Conservation (phyloP, 306 rosid species). For the Vigna angularis region DNA sequence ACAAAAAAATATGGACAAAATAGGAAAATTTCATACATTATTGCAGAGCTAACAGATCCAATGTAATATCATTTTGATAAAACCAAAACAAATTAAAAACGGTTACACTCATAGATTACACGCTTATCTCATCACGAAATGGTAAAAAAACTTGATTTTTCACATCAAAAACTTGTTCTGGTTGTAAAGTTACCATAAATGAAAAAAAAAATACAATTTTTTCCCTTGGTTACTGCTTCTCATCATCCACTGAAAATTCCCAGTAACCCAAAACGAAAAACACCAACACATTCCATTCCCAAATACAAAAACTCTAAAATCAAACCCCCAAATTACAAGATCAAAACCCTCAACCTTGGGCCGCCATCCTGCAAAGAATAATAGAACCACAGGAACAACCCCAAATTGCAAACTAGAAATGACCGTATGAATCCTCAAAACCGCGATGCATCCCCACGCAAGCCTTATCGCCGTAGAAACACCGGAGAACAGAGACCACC, state of each 20-base stretch:
- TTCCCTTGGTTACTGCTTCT: background rate
- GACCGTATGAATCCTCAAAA: no score
- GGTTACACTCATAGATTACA: background rate
- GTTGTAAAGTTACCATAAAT: background rate
- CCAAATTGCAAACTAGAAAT: no score
- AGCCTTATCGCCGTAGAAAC: no score
- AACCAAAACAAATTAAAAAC: background rate
- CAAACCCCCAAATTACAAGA: no score
- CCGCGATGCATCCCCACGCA: no score
- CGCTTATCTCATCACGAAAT: slow-evolving; percentile 30
- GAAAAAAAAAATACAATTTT: background rate
- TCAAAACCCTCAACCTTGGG: no score
- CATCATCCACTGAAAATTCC: background rate
- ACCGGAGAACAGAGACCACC: no score
- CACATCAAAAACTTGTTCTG: background rate
- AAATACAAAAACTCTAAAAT: no score
- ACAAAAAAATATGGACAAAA: background rate
- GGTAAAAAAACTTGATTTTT: slow-evolving; percentile 6
- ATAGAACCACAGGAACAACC: no score
- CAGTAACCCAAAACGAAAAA: background rate
- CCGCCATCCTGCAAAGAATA: no score
- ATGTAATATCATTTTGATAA: background rate
- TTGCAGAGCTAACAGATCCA: slow-evolving; percentile 28
- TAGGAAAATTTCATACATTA: background rate
- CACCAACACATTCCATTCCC: background rate